Evolutionary conservation across 192 early-diverging fungal genomes (phyloP).

Genomic region (Gryganskiella cystojenkinii): DNA sequence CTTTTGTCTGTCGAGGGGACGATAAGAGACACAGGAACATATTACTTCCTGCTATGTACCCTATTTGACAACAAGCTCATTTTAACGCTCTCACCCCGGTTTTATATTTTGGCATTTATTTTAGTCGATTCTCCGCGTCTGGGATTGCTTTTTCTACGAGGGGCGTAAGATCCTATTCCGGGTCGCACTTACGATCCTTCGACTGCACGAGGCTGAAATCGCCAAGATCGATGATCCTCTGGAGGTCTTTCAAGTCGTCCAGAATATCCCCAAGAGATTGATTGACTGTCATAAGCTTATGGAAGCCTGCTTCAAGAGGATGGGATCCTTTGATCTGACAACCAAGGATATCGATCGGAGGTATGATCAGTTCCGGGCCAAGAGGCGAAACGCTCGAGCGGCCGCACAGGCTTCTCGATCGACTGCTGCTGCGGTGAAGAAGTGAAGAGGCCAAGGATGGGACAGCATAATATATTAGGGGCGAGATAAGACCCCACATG

Average conservation of each 20-base stretch:
- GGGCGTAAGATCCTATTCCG: conserved; percentile 80
- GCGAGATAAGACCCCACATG: not conserved
- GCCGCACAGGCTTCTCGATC: conserved; percentile 22
- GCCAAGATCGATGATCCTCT: conserved; percentile 65
- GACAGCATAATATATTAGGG: conserved; percentile 7
- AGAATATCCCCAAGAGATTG: conserved; percentile 71
- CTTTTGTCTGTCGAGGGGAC: no score
- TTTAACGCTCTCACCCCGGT: no score
- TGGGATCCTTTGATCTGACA: conserved; percentile 41
- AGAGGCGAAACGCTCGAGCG: conserved; percentile 26
- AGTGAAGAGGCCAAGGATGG: not conserved
- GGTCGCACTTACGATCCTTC: conserved; percentile 77
- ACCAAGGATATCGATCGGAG: conserved; percentile 47
- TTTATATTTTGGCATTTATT: not conserved
- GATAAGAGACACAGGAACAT: not conserved
- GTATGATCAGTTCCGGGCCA: conserved; percentile 39
- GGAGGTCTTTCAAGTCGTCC: conserved; percentile 69
- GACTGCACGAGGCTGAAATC: conserved; percentile 72
- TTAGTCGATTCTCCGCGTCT: conserved; percentile 79
- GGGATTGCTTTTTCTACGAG: conserved; percentile 85
- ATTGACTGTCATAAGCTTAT: conserved; percentile 73
- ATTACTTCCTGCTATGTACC: no score
- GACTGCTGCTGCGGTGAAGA: not conserved
- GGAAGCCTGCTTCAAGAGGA: conserved; percentile 56
- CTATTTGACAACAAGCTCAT: no score